A percentile compares a stretch with the other conserved stretches of the same genome.
Conservation (phyloP, 163 green algal genomes). For the Prototheca cutis region DNA sequence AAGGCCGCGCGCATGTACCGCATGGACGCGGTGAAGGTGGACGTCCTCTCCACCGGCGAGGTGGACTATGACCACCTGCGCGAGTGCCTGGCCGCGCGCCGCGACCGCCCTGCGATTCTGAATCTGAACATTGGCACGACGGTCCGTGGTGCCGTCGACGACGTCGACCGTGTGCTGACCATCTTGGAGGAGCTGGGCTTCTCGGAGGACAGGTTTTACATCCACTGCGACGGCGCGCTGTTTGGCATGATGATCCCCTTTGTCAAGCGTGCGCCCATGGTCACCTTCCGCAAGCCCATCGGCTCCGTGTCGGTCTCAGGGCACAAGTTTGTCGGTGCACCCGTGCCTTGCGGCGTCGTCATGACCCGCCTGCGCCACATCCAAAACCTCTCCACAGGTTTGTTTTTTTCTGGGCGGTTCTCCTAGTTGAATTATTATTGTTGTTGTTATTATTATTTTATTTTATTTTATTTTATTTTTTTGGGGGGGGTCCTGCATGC, state of each 20-base stretch:
- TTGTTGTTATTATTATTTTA: no score
- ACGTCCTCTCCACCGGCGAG: slow-evolving; percentile 64
- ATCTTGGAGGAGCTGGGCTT: slow-evolving; percentile 68
- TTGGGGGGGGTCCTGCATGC: no score
- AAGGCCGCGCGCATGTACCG: slow-evolving; percentile 94
- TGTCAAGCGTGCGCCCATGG: slow-evolving; percentile 76
- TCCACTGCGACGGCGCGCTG: slow-evolving; percentile 94
- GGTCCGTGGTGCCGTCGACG: slow-evolving; percentile 67
- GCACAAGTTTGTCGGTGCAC: slow-evolving; percentile 93
- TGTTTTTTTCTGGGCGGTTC: neutral
- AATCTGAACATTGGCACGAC: slow-evolving; percentile 98
- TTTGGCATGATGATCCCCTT: slow-evolving; percentile 98
- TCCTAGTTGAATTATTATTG: no score
- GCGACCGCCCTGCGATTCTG: slow-evolving; percentile 71
- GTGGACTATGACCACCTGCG: slow-evolving; percentile 85
- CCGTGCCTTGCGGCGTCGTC: slow-evolving; percentile 89
- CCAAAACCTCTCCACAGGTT: slow-evolving; percentile 9
- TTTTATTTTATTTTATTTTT: no score
- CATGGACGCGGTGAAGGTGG: slow-evolving; percentile 77
- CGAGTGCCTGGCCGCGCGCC: slow-evolving; percentile 48
- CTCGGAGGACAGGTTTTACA: slow-evolving; percentile 87
- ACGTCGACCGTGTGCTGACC: slow-evolving; percentile 39
- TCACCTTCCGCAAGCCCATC: slow-evolving; percentile 95
- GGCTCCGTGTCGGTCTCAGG: slow-evolving; percentile 77
- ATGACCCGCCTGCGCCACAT: slow-evolving; percentile 77